phyloP scores from a whole-genome alignment of 2,329 filamentous ascomycete genomes.

The Colletotrichum scovillei region DNA sequence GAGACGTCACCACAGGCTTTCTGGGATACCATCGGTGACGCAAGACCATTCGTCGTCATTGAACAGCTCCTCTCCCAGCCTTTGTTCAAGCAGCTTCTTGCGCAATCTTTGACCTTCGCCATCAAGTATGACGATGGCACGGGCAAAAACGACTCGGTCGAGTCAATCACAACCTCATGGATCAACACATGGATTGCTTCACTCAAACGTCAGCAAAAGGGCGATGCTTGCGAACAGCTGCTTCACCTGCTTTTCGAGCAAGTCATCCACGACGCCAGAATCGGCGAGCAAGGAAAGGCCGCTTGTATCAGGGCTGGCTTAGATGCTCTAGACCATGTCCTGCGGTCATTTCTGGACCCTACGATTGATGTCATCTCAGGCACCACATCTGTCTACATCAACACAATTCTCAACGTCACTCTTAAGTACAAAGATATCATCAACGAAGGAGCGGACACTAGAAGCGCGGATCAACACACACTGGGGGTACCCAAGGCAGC shows the following conservation, averaged over 20 bases:
- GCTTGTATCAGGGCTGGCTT: slow-evolving; percentile 74
- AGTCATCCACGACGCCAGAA: slow-evolving; percentile 64
- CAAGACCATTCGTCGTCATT: slow-evolving; percentile 82
- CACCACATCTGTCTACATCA: slow-evolving; percentile 70
- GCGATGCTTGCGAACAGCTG: slow-evolving; percentile 84
- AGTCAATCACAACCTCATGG: slow-evolving; percentile 80
- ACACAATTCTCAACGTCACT: slow-evolving; percentile 73
- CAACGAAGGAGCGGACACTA: slow-evolving; percentile 58
- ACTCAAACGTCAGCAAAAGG: slow-evolving; percentile 78
- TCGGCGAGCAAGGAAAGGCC: slow-evolving; percentile 67
- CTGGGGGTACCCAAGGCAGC: slow-evolving; percentile 61
- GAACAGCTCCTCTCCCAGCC: slow-evolving; percentile 85
- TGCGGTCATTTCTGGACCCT: slow-evolving; percentile 65
- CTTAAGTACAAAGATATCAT: slow-evolving; percentile 73
- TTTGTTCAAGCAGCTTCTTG: slow-evolving; percentile 70
- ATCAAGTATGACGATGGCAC: slow-evolving; percentile 60
- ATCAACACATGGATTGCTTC: slow-evolving; percentile 82
- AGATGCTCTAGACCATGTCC: slow-evolving; percentile 66
- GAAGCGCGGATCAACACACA: slow-evolving; percentile 47
- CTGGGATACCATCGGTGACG: slow-evolving; percentile 88
- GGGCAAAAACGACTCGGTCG: slow-evolving; percentile 51
- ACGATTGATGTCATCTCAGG: slow-evolving; percentile 51
- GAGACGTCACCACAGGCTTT: slow-evolving; percentile 83
- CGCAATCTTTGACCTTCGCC: slow-evolving; percentile 65
- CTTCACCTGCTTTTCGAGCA: slow-evolving; percentile 79